A percentile compares a stretch with the other conserved stretches of the same genome.
Evolutionary conservation across 768 basidiomycete species (phyloP).

Genomic region (Leccinum truebloodii): DNA sequence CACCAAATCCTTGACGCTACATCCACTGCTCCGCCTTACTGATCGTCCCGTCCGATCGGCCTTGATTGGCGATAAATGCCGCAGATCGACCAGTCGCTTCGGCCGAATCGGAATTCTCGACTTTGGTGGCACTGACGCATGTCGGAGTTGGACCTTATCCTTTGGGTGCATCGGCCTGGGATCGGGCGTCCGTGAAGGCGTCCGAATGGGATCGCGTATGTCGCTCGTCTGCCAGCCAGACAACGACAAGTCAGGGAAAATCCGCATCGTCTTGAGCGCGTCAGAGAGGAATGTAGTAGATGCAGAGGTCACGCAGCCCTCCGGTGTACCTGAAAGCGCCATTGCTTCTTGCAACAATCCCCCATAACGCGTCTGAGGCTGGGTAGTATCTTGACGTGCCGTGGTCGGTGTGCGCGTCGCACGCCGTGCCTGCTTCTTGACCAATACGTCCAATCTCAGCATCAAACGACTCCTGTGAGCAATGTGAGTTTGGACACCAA

Average conservation of each 20-base stretch:
- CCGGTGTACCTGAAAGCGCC: conserved; percentile 24
- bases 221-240: conserved; percentile 27
- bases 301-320: conserved; percentile 15
- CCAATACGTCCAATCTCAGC: conserved; percentile 33
- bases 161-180: conserved; percentile 55
- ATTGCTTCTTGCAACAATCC: conserved; percentile 40
- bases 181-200: conserved; percentile 54
- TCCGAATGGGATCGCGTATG: conserved; percentile 54
- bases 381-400: conserved; percentile 12
- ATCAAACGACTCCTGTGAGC: conserved; percentile 22
- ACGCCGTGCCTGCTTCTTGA: conserved; percentile 28
- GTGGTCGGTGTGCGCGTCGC: neutral
- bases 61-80: conserved; percentile 41
- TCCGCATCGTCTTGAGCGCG: conserved; percentile 33
- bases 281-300: conserved; percentile 25
- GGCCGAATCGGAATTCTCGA: conserved; percentile 47
- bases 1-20: conserved; percentile 74
- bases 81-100: conserved; percentile 55
- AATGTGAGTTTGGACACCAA: neutral
- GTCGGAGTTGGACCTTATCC: conserved; percentile 64
- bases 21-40: conserved; percentile 59
- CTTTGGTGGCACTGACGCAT: conserved; percentile 41
- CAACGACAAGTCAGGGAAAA: conserved; percentile 50
- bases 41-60: conserved; percentile 37
- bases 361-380: conserved; percentile 56